phyloP scores from a whole-genome alignment of 1,284 basidiomycete species.

The Ganoderma sp. region DNA sequence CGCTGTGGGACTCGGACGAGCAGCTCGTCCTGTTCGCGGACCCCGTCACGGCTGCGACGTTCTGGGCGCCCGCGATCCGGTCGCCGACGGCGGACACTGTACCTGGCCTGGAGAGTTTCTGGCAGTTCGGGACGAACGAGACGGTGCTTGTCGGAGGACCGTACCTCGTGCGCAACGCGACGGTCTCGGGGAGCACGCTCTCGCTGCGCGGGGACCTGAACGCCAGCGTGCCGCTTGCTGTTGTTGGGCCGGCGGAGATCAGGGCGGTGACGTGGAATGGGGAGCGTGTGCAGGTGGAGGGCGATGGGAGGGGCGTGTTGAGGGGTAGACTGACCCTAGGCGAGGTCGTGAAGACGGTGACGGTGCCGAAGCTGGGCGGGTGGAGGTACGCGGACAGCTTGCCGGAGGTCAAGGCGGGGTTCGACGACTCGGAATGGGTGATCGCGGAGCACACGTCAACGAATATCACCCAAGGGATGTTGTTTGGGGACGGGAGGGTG shows the following conservation, averaged over 20 bases:
- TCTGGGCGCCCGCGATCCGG: slow-evolving; percentile 57
- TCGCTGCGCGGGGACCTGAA: slow-evolving; percentile 56
- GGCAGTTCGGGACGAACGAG: slow-evolving; percentile 57
- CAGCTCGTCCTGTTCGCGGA: slow-evolving; percentile 74
- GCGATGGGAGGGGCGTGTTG: slow-evolving; percentile 28
- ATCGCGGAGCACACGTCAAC: slow-evolving; percentile 75
- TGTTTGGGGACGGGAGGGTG: slow-evolving; percentile 74
- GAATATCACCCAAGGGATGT: slow-evolving; percentile 69
- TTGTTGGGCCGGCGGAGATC: slow-evolving; percentile 60
- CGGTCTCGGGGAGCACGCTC: slow-evolving; percentile 44
- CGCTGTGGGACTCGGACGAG: slow-evolving; percentile 66
- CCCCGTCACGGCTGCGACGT: slow-evolving; percentile 62
- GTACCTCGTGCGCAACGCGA: slow-evolving; percentile 60
- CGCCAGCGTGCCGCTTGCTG: slow-evolving; percentile 46
- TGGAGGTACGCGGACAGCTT: slow-evolving; percentile 79
- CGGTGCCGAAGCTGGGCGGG: slow-evolving; percentile 49
- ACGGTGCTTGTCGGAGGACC: slow-evolving; percentile 60
- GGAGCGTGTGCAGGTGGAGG: slow-evolving; percentile 48
- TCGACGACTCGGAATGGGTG: slow-evolving; percentile 68
- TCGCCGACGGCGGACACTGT: slow-evolving; percentile 22
- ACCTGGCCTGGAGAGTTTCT: slow-evolving; percentile 49
- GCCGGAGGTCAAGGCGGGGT: slow-evolving; percentile 64
- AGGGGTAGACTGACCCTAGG: slow-evolving; percentile 36
- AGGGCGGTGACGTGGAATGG: slow-evolving; percentile 75
- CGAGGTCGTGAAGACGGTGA: slow-evolving; percentile 30